Evolutionary conservation across 257 asterid species (phyloP).

Genomic region (Penstemon barbatus): DNA sequence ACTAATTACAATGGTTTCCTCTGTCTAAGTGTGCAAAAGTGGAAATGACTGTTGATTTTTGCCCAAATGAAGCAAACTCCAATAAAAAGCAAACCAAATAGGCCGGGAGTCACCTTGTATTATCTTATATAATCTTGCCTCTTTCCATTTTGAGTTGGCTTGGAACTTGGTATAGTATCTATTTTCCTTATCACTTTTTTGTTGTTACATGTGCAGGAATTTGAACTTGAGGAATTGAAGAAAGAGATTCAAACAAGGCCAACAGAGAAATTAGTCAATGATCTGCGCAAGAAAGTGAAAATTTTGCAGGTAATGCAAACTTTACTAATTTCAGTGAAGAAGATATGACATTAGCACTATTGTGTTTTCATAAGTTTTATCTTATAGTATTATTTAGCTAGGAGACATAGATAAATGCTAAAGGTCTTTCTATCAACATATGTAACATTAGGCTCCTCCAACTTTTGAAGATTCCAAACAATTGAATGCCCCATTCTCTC

Average conservation of each 20-base stretch:
- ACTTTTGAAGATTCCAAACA: neutral
- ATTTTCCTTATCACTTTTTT: conserved; percentile 19
- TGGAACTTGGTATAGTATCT: conserved; percentile 8
- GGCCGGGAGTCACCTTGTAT: neutral
- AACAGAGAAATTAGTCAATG: conserved; percentile 81
- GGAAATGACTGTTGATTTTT: too few species aligned
- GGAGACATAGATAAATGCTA: conserved; percentile 14
- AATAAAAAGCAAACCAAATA: too few species aligned
- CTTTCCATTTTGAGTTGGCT: conserved; percentile 24
- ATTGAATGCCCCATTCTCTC: neutral
- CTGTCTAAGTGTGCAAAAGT: too few species aligned
- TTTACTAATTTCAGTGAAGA: conserved; percentile 20
- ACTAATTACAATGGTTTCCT: too few species aligned
- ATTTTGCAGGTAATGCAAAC: conserved; percentile 77
- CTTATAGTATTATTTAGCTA: too few species aligned
- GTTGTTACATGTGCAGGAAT: conserved; percentile 48
- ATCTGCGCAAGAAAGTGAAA: conserved; percentile 89
- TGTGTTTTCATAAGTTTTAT: neutral
- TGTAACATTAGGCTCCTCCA: too few species aligned
- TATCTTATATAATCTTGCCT: neutral
- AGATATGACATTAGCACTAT: conserved; percentile 18
- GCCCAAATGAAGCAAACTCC: too few species aligned
- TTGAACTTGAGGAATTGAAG: conserved; percentile 70
- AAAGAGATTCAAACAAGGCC: conserved; percentile 90
- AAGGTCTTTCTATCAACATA: neutral